Evolutionary conservation across 2,329 filamentous ascomycete genomes (phyloP), one percentile per base, ranked within the genome.

Genomic region (Alternaria brassicae): DNA sequence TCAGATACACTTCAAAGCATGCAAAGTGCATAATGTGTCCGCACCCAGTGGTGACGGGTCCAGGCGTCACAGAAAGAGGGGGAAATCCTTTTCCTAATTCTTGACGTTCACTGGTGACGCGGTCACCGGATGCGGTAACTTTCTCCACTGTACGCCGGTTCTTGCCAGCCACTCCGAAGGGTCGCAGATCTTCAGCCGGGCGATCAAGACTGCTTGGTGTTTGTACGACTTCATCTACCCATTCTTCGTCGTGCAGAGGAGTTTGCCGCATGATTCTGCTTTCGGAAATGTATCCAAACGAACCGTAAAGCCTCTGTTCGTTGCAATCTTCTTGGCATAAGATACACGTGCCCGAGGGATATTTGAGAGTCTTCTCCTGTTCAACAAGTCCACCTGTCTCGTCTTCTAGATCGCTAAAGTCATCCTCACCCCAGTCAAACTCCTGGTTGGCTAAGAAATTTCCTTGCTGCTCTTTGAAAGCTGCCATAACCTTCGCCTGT

Each of bases 21-120:
- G 87, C 88, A 76, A 91, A 98, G 77, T 99, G 95, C 95, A 99
- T 99, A 72, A 99, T 96, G 77, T 99, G 95, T 3, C 95, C 95
- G 77, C 95, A 99, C 9, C 94, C 92, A 34, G 91, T 91, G 10
- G 93, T 91, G 2, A 98, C 90, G 0, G 94, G 91, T 0, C 93
- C 95, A 17, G 86, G 83, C 27, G 85, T 83, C 32, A 88, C 88
- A 39, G 88, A 83, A 9, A 85, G 82, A 6, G 88, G 83, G 3
- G 92, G 90, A 72, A 96, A 99, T 0, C 95, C 95, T 77, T 93
- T 96, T 30, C 94, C 93, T 47, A 99, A 86, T 6, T 89, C 89
- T 78, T 96, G 91, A 48, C 91, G 87, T 75, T 96, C 92, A 4
- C 87, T 86, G 34, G 87, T 82, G 47, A 94, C 88, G 37, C 86